phyloP scores from a whole-genome alignment of 2,329 filamentous ascomycete species.

The Cordyceps fumosorosea region DNA sequence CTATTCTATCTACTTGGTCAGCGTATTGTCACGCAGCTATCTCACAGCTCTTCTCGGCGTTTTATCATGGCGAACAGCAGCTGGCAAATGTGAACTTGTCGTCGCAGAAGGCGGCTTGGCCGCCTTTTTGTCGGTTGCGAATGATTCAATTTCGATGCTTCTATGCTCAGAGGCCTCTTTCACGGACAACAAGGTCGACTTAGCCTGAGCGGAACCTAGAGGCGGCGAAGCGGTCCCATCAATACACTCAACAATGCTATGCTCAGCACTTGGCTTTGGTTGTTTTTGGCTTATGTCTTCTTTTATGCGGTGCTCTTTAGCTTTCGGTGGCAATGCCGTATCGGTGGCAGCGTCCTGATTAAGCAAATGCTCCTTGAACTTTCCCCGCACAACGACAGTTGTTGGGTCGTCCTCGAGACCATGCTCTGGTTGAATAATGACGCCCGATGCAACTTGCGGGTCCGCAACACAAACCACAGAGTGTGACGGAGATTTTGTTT shows the following conservation, averaged over 20 bases:
- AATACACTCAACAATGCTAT: neutral
- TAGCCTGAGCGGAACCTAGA: neutral
- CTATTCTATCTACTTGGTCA: neutral
- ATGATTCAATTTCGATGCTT: neutral
- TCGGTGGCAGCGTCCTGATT: neutral
- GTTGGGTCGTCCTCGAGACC: conserved; percentile 1
- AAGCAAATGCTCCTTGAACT: conserved; percentile 6
- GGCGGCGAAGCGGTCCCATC: neutral
- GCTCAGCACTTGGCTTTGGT: neutral
- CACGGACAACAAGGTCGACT: neutral
- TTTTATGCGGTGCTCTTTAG: neutral
- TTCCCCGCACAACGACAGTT: neutral
- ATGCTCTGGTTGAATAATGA: conserved; percentile 11
- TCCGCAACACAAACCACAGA: neutral
- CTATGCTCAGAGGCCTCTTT: neutral
- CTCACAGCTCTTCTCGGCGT: no score
- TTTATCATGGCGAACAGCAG: neutral
- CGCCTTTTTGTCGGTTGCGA: neutral
- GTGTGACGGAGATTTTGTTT: neutral
- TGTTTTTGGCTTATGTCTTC: neutral
- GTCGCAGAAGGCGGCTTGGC: neutral
- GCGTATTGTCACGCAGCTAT: neutral
- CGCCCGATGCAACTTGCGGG: neutral
- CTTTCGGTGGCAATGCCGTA: neutral
- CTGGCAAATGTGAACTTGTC: no score